Base-by-base conservation (phyloP, 2,329 filamentous ascomycete species). In the Cytospora chrysosperma region DNA sequence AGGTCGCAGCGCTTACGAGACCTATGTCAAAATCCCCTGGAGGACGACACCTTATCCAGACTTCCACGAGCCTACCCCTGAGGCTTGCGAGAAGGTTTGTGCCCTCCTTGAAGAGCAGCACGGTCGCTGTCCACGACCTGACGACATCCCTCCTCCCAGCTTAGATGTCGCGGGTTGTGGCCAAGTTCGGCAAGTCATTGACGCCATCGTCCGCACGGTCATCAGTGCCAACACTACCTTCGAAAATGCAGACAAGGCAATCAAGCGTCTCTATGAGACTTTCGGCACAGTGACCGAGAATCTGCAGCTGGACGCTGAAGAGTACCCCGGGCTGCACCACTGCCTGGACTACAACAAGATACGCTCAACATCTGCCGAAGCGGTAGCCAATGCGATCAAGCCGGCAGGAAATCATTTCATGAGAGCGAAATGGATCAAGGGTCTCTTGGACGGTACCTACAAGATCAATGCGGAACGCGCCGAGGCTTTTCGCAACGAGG, bases 371-470 rank as follows among this genome's bases (percentile, higher is more conserved):
- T 74, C 84, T 1, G 72, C 84, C 5, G 78, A 83, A 47, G 84
- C 89, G 7, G 79, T 95, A n/a, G 85, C 84, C 53, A 77, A 88
- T 57, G 85, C 89, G 0, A 92, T 95, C 70, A 87, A 86, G 68
- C 76, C 78, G 9, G 91, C 90, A 12, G 92, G 92, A 0, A 78
- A 93, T 2, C 88, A 86, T 2, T 82, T 84, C n/a, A 80, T 81
- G 19, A 95, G 93, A 75, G 88, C 86, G 64, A 87, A 83, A 59
- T 81, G 88, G 68, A 91, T 96, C 70, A 92, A 93, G 72, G 75
- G 77, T 19, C 92, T 92, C 40, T 79, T 96, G 10, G 84, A 92
- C 58, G 85, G 87, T 74, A 88, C 93, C 0, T 86, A 89, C 70
- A 78, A 86, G 52, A 87, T 92, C 68, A 92, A 91, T 60, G 77